These are phyloP conservation scores for Cyclotella cryptica DNA, from an alignment of 108 stramenopile genomes.

Conservation along the genomic window DNA sequence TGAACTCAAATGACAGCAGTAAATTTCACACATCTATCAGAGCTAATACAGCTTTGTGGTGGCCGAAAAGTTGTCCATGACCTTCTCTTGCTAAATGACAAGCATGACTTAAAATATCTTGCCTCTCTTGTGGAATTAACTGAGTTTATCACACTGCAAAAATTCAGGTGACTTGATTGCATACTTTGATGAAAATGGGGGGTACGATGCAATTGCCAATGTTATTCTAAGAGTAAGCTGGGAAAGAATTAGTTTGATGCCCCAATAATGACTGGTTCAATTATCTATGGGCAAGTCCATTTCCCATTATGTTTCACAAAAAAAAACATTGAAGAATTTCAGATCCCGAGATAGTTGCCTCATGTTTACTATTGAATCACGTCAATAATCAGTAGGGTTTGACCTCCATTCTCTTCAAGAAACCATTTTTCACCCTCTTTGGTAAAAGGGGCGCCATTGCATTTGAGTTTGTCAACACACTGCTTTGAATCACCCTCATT, in stretches of 20 bases:
- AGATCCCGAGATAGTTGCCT: not conserved
- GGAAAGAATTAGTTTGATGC: not conserved
- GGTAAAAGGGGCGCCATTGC: not conserved
- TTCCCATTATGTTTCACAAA: too few species aligned
- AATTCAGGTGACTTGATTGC: not conserved
- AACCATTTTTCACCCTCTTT: not conserved
- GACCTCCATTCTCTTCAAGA: not conserved
- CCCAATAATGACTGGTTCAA: too few species aligned
- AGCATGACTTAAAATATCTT: not conserved
- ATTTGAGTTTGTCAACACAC: not conserved
- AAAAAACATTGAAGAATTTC: not conserved
- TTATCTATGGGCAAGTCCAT: too few species aligned
- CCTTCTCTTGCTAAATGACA: not conserved
- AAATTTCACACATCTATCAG: not conserved
- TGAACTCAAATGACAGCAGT: not conserved
- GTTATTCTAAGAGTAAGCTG: not conserved
- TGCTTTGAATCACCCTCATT: not conserved
- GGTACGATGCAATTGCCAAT: not conserved
- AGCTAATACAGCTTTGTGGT: conserved; percentile 1
- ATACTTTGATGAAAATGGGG: not conserved
- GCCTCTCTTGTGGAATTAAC: not conserved
- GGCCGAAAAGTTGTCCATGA: conserved; percentile 1
- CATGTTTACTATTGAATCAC: not conserved
- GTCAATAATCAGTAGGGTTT: not conserved
- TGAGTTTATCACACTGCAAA: not conserved